phyloP scores from a whole-genome alignment of 208 protist species.

The Acanthamoeba castellanii region DNA sequence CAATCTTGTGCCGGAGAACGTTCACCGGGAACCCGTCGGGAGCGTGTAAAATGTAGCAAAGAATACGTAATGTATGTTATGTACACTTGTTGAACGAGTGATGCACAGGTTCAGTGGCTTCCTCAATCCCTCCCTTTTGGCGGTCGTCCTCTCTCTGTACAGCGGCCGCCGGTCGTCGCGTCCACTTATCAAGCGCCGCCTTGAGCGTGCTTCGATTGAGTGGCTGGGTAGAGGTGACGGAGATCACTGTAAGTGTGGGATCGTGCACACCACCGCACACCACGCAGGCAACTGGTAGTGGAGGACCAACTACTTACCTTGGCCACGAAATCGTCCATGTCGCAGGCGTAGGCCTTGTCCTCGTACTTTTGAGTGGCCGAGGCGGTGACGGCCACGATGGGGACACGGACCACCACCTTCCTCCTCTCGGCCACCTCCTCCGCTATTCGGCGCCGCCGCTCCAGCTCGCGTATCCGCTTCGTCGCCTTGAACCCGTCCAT shows the following conservation, averaged over 20 bases:
- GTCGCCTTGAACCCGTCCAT: slow-evolving; percentile 66
- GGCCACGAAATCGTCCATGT: slow-evolving; percentile 33
- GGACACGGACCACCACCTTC: background rate
- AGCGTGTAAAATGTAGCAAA: too few relatives aligned
- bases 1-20: too few relatives aligned
- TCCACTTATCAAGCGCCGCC: background rate
- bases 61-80: too few relatives aligned
- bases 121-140: too few relatives aligned
- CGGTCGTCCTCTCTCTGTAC: too few relatives aligned
- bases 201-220: background rate
- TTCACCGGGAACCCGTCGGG: too few relatives aligned
- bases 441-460: background rate
- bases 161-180: too few relatives aligned
- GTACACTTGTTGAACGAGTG: too few relatives aligned
- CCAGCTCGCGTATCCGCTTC: background rate
- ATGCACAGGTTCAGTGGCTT: too few relatives aligned
- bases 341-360: background rate
- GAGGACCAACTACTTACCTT: background rate
- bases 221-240: background rate
- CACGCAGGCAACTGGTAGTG: background rate
- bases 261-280: background rate
- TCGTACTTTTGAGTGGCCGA: background rate
- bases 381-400: background rate
- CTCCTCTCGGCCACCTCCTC: background rate
- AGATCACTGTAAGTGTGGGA: background rate